Conservation (phyloP, 1,284 basidiomycete species). For the Malassezia equina region DNA sequence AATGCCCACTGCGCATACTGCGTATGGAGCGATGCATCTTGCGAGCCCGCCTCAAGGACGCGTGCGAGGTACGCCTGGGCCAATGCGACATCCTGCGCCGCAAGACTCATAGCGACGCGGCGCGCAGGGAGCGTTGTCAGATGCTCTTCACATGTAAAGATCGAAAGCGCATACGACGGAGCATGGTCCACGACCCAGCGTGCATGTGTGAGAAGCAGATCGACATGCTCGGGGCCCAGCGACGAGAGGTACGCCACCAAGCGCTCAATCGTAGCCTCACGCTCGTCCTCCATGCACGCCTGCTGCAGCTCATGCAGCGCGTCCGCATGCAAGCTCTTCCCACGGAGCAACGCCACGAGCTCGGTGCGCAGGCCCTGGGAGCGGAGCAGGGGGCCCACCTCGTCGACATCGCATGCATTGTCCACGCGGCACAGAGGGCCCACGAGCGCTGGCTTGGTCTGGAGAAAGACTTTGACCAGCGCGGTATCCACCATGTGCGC, state of each 20-base stretch:
- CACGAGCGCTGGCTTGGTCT: constrained; percentile 69
- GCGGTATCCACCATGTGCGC: constrained; percentile 93
- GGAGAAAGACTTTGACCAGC: constrained; percentile 82
- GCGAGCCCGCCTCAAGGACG: constrained; percentile 58
- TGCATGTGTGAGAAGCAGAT: constrained; percentile 49
- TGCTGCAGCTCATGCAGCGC: constrained; percentile 71
- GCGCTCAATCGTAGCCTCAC: constrained; percentile 67
- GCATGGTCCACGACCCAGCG: constrained; percentile 77
- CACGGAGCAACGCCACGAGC: constrained; percentile 80
- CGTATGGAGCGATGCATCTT: constrained; percentile 65
- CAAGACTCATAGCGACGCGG: constrained; percentile 53
- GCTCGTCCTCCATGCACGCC: constrained; percentile 58
- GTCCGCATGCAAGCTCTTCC: constrained; percentile 87
- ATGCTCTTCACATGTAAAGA: constrained; percentile 81
- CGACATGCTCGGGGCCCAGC: constrained; percentile 52
- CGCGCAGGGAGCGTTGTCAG: constrained; percentile 55
- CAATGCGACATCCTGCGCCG: constrained; percentile 56
- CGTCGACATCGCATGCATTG: constrained; percentile 93
- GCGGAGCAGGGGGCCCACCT: constrained; percentile 79
- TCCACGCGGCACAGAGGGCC: constrained; percentile 79
- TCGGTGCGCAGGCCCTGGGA: constrained; percentile 80
- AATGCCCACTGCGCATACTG: constrained; percentile 77
- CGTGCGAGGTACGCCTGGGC: constrained; percentile 77
- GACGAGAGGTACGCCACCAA: constrained; percentile 85
- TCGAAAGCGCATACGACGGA: constrained; percentile 66